These are phyloP conservation scores for Aureobasidium sp. DNA, from an alignment of 2,329 filamentous ascomycete species.

Conservation along the genomic window DNA sequence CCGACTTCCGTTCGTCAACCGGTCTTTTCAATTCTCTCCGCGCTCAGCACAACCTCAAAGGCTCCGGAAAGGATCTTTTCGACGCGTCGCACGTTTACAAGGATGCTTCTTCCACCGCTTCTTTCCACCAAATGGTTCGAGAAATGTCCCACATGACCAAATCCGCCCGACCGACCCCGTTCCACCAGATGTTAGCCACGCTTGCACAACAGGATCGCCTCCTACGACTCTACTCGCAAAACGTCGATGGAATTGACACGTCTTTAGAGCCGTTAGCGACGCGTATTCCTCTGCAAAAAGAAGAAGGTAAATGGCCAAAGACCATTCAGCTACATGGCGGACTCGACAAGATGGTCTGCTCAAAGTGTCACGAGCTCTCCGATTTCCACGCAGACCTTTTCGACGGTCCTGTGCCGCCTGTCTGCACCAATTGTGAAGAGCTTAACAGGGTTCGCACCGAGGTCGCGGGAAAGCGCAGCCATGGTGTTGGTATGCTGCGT, in stretches of 20 bases:
- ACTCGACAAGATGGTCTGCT: conserved; percentile 92
- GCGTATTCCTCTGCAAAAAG: conserved; percentile 65
- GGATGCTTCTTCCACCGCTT: conserved; percentile 77
- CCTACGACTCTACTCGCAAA: conserved; percentile 88
- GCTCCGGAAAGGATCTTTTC: conserved; percentile 91
- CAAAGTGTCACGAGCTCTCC: conserved; percentile 74
- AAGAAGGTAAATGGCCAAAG: conserved; percentile 73
- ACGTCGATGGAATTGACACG: conserved; percentile 92
- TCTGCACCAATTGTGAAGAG: conserved; percentile 67
- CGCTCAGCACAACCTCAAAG: conserved; percentile 81
- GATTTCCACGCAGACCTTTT: conserved; percentile 76
- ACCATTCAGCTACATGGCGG: conserved; percentile 93
- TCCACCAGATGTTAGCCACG: conserved; percentile 89
- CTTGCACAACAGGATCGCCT: conserved; percentile 81
- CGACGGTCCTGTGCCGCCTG: conserved; percentile 72
- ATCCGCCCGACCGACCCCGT: conserved; percentile 72
- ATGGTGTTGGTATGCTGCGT: conserved; percentile 82
- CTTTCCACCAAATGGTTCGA: conserved; percentile 94
- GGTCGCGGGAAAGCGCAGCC: conserved; percentile 77
- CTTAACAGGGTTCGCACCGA: conserved; percentile 69
- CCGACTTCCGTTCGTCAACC: conserved; percentile 87
- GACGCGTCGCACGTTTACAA: conserved; percentile 98
- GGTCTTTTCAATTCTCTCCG: conserved; percentile 83
- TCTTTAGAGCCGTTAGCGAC: conserved; percentile 73
- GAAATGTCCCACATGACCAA: conserved; percentile 74